phyloP scores from a whole-genome alignment of 495 filamentous ascomycete species.

The Staphylotrichum longicolle region DNA sequence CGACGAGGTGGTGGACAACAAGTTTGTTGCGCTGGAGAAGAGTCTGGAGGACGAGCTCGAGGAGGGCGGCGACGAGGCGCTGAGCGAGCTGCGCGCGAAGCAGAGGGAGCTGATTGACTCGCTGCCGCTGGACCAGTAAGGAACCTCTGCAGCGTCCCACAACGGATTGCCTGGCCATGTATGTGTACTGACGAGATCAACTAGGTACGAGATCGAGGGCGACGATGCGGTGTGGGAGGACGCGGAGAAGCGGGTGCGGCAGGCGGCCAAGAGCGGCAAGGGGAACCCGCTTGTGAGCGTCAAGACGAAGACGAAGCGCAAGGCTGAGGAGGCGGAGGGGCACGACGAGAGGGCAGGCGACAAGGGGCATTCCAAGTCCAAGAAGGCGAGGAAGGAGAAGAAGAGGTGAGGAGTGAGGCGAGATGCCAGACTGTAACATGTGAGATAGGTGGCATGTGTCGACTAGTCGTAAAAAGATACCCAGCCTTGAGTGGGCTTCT shows the following conservation, averaged over 20 bases:
- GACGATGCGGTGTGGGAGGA: conserved; percentile 73
- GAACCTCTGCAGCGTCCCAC: conserved; percentile 20
- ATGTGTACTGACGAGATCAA: conserved; percentile 43
- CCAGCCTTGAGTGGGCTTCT: background rate
- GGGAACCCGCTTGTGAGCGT: conserved; percentile 76
- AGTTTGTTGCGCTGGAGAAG: conserved; percentile 66
- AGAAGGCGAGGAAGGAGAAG: conserved; percentile 56
- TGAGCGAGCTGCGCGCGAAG: conserved; percentile 64
- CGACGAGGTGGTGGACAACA: conserved; percentile 59
- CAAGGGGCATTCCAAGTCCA: conserved; percentile 49
- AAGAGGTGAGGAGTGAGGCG: conserved; percentile 22
- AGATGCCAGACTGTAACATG: background rate
- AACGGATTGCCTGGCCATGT: background rate
- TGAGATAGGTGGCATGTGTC: conserved; percentile 3
- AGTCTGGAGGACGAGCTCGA: conserved; percentile 82
- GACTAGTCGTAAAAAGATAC: background rate
- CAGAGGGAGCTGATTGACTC: conserved; percentile 85
- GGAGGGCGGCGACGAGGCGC: conserved; percentile 73
- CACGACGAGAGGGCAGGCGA: conserved; percentile 59
- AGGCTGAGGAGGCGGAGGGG: conserved; percentile 64
- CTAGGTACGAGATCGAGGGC: conserved; percentile 78
- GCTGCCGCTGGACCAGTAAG: conserved; percentile 84
- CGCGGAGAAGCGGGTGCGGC: conserved; percentile 73
- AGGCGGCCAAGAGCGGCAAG: conserved; percentile 53
- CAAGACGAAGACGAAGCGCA: conserved; percentile 76